phyloP scores from a whole-genome alignment of 176 grass and related monocot species.

The Tillandsia fasciculata region DNA sequence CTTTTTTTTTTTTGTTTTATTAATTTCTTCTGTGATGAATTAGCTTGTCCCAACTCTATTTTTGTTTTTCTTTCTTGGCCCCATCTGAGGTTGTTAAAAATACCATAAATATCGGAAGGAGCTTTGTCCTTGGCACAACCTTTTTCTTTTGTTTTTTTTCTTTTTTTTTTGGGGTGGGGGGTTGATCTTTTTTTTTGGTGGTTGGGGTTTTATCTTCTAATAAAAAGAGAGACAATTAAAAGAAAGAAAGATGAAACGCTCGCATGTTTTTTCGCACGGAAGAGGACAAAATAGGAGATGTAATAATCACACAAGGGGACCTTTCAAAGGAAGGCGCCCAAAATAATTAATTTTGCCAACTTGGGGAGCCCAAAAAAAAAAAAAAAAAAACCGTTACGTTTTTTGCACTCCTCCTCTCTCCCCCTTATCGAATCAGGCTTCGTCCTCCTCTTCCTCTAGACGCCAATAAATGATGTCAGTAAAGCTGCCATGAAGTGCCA shows the following conservation, averaged over 20 bases:
- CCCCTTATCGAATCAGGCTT: not conserved
- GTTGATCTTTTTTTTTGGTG: no score
- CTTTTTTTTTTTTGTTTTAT: not conserved
- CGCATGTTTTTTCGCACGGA: not conserved
- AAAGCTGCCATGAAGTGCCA: conserved; percentile 2
- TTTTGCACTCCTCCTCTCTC: not conserved
- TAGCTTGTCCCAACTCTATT: not conserved
- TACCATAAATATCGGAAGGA: not conserved
- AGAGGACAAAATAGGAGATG: not conserved
- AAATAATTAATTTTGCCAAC: not conserved
- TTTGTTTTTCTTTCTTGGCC: not conserved
- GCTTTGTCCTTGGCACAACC: not conserved
- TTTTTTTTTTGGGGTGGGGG: no score
- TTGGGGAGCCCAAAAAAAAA: not conserved
- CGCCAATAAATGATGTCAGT: not conserved
- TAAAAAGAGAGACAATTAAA: not conserved
- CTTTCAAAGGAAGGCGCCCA: not conserved
- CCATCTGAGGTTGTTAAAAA: conserved; percentile 6
- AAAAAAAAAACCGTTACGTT: not conserved
- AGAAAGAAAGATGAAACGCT: not conserved
- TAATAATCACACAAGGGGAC: not conserved
- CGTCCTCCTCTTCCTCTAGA: not conserved
- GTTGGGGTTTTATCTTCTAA: not conserved
- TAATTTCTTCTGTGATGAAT: not conserved
- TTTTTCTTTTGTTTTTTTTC: not conserved